Evolutionary conservation across 805 yeast genomes (phyloP).

Genomic region (Pichia nanzhaoensis): DNA sequence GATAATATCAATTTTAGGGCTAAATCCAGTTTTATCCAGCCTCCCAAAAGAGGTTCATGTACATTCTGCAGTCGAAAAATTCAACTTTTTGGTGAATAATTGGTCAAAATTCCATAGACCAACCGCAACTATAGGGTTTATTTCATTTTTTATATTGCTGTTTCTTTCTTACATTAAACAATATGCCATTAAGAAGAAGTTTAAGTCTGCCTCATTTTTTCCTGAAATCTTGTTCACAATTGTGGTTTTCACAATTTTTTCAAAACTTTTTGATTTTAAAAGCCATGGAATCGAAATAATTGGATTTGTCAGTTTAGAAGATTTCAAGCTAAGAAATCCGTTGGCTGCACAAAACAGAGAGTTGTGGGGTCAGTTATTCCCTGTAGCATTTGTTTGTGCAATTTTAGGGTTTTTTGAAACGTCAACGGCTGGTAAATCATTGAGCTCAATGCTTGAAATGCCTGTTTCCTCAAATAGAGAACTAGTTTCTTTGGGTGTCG

Average conservation of each 20-base stretch:
- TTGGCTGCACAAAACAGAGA: conserved; percentile 39
- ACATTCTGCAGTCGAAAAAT: conserved; percentile 68
- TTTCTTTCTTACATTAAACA: conserved; percentile 37
- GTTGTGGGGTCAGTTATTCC: conserved; percentile 48
- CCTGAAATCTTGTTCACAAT: conserved; percentile 88
- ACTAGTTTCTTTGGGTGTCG: conserved; percentile 78
- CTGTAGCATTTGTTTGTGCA: conserved; percentile 73
- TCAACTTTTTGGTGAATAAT: conserved; percentile 48
- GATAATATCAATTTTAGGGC: conserved; percentile 63
- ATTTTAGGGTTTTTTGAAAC: conserved; percentile 88
- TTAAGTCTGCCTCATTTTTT: conserved; percentile 48
- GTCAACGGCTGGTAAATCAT: conserved; percentile 83
- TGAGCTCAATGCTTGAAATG: conserved; percentile 65
- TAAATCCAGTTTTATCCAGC: conserved; percentile 39
- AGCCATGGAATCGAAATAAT: conserved; percentile 55
- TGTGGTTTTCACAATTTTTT: conserved; percentile 47
- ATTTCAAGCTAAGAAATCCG: conserved; percentile 52
- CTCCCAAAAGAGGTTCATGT: conserved; percentile 43
- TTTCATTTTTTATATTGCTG: conserved; percentile 42
- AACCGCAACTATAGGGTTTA: conserved; percentile 55
- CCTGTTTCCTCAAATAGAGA: conserved; percentile 85
- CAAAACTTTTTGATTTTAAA: conserved; percentile 42
- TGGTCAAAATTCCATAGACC: conserved; percentile 42
- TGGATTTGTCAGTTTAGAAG: conserved; percentile 55
- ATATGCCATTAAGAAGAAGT: conserved; percentile 27